phyloP scores from a whole-genome alignment of 116 monocot species.

The Thalassia testudinum region DNA sequence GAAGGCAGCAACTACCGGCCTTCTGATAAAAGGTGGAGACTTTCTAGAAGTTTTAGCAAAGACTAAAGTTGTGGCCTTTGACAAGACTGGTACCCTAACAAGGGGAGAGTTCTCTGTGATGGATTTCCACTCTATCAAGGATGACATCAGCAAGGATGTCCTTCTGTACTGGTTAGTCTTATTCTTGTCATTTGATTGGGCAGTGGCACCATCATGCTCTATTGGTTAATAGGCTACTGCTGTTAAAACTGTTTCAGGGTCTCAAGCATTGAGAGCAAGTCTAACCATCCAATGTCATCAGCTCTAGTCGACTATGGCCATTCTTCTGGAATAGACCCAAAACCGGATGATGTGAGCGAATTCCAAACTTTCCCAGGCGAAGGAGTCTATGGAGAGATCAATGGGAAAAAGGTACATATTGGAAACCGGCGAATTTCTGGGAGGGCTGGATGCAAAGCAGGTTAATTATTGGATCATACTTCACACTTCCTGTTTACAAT shows the following conservation, averaged over 20 bases:
- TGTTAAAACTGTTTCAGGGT: conserved; percentile 31
- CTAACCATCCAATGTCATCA: conserved; percentile 92
- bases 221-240: too few relatives aligned
- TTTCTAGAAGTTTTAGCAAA: conserved; percentile 64
- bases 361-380: conserved; percentile 76
- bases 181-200: too few relatives aligned
- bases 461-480: conserved; percentile 10
- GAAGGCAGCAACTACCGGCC: conserved; percentile 56
- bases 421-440: conserved; percentile 72
- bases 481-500: too few relatives aligned
- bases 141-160: conserved; percentile 14
- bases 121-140: conserved; percentile 25
- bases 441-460: conserved; percentile 50
- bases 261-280: conserved; percentile 87
- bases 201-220: too few relatives aligned
- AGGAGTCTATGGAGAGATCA: conserved; percentile 78
- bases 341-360: conserved; percentile 52
- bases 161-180: conserved; percentile 70
- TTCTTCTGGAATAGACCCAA: conserved; percentile 39
- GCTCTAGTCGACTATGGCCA: conserved; percentile 67
- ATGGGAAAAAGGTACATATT: conserved; percentile 51
- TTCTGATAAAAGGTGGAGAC: conserved; percentile 89
- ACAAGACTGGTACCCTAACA: conserved; percentile 96
- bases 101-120: conserved; percentile 70
- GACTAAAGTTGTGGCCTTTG: conserved; percentile 72